A percentile compares a stretch with the other conserved stretches of the same genome.
These are phyloP conservation scores for Cylindrotheca fusiformis DNA, from an alignment of 108 stramenopile species.

Conservation along the genomic window DNA sequence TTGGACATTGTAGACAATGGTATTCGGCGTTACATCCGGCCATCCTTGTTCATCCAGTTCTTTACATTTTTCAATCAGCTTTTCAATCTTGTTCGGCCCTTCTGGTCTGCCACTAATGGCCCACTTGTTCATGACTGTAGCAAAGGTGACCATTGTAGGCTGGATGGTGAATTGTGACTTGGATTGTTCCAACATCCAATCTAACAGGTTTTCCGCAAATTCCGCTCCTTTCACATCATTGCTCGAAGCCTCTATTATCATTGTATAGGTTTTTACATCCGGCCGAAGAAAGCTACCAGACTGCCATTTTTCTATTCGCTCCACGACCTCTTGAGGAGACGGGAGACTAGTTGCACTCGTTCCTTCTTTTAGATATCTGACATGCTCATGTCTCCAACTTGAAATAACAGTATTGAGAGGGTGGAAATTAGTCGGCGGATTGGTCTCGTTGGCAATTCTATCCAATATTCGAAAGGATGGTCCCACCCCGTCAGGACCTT, in stretches of 20 bases:
- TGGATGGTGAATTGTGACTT: slow-evolving; percentile 18
- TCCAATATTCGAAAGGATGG: slow-evolving; percentile 10
- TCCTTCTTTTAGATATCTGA: too few relatives aligned
- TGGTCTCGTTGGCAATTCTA: neutral
- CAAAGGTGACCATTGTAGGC: slow-evolving; percentile 14
- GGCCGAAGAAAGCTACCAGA: neutral
- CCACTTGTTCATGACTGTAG: slow-evolving; percentile 28
- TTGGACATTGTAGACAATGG: slow-evolving; percentile 28
- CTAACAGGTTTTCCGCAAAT: slow-evolving; percentile 22
- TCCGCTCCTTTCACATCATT: neutral
- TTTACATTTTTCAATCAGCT: slow-evolving; percentile 15
- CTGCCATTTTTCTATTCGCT: neutral
- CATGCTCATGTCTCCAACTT: slow-evolving; percentile 6
- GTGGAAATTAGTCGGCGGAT: neutral
- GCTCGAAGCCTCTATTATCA: slow-evolving; percentile 11
- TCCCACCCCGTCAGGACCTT: neutral
- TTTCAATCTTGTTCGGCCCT: slow-evolving; percentile 18
- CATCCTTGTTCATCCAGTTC: slow-evolving; percentile 26
- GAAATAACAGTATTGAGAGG: slow-evolving; percentile 2
- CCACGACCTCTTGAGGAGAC: slow-evolving; percentile 1
- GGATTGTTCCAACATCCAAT: slow-evolving; percentile 23
- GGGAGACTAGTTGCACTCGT: neutral
- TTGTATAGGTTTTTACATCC: slow-evolving; percentile 7
- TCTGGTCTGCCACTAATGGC: slow-evolving; percentile 5
- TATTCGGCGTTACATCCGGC: slow-evolving; percentile 26